Base-by-base conservation (phyloP, 371 early-diverging fungal genomes). In the Blastocladiella emersonii region DNA sequence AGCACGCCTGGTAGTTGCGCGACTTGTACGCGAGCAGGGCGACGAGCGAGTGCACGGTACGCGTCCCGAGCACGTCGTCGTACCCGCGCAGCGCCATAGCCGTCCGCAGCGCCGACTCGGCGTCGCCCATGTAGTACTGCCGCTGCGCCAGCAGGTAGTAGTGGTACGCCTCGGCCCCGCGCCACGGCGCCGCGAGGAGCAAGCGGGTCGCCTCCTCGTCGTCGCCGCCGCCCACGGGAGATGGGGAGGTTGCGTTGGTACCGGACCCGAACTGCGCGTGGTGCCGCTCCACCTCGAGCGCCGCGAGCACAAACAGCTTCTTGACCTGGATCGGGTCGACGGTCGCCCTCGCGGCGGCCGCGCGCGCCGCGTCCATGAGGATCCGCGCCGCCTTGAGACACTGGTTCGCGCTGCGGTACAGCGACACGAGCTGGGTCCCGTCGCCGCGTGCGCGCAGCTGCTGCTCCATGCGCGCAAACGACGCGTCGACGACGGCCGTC, bases 161-260 rank as follows among this genome's bases (percentile, higher is more conserved):
- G 63, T 81, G 81, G 56, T 76, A 78, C 25, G 79, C 81, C 56
- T 79, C 78, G 3, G 81, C 81, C 0, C 75, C 76, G 30, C 77
- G 60, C 81, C 81, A 81, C 6, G 75, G 73, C 30, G 75, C 73
- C 56, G 75, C 76, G 32, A 80, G 55, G 59, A 75, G 68, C n/a
- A n/a, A 34, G 19, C 19, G 21, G 21, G 19, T 21, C 56, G 15
- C 56, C 56, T 21, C 19, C 15, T 17, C 19, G 15, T 12, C 35
- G 8, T 59, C 34, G 30, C 60, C 12, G 8, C 30, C 35, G 12
- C 34, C 35, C 13, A 5, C 57, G 8, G 55, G 34, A 5, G 55
- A 5, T 13, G 34, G 34, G 7, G 57, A 39, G 23, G 6, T 57
- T n/a, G n/a, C n/a, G n/a, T n/a, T n/a, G n/a, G n/a, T n/a, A n/a